A percentile compares a stretch with the other conserved stretches of the same genome.
These are phyloP conservation scores for Coprinopsis marcescibilis DNA, from an alignment of 768 basidiomycete genomes.

Conservation along the genomic window DNA sequence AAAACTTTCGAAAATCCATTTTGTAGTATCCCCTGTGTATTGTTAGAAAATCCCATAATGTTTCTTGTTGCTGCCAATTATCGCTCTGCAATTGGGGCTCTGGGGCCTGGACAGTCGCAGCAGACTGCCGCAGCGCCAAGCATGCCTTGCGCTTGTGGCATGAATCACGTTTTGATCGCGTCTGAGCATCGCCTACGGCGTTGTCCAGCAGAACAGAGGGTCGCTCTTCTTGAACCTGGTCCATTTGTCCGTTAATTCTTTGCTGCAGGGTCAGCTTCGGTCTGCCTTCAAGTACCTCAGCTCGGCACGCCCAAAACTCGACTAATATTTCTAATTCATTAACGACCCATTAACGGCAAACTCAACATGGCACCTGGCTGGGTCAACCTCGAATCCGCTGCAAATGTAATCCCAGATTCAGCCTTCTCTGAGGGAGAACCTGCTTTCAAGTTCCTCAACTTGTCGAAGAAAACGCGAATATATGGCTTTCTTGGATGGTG, in stretches of 20 bases:
- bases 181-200: too few relatives aligned
- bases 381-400: slow-evolving; percentile 76
- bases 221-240: too few relatives aligned
- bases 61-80: too few relatives aligned
- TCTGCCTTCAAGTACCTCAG: neutral
- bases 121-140: too few relatives aligned
- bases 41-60: too few relatives aligned
- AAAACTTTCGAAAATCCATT: too few relatives aligned
- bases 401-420: slow-evolving; percentile 61
- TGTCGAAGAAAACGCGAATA: slow-evolving; percentile 74
- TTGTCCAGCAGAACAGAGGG: too few relatives aligned
- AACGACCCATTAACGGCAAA: slow-evolving; percentile 2
- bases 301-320: neutral
- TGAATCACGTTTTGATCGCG: neutral
- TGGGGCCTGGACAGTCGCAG: too few relatives aligned
- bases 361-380: slow-evolving; percentile 44
- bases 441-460: slow-evolving; percentile 73
- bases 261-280: slow-evolving; percentile 5
- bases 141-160: too few relatives aligned
- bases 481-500: slow-evolving; percentile 87
- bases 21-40: too few relatives aligned
- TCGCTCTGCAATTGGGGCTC: too few relatives aligned
- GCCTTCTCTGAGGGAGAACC: slow-evolving; percentile 88
- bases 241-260: neutral
- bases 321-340: neutral